Conservation (phyloP, 139 green algal genomes). For the Tetraselmis striata region DNA sequence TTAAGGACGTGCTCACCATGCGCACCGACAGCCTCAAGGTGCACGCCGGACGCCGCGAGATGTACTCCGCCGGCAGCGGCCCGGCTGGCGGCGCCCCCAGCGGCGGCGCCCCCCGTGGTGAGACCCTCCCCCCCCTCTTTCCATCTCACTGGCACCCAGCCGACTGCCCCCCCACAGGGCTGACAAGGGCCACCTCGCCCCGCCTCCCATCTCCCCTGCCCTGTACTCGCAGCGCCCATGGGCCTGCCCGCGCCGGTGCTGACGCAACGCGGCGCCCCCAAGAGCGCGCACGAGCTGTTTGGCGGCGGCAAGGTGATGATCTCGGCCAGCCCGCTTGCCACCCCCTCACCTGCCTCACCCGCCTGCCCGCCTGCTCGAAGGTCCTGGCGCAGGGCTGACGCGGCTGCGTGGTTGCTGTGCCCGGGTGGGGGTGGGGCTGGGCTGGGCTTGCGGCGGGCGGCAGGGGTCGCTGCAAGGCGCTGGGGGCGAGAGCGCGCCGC, state of each 20-base stretch:
- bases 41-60: conserved; percentile 67
- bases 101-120: neutral
- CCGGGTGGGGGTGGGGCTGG: too few species aligned
- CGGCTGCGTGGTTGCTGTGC: too few species aligned
- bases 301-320: neutral
- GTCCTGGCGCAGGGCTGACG: too few species aligned
- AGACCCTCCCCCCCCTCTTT: neutral
- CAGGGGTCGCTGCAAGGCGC: neutral
- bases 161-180: neutral
- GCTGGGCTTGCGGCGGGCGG: too few species aligned
- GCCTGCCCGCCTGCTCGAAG: too few species aligned
- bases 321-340: too few species aligned
- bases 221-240: neutral
- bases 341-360: too few species aligned
- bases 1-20: conserved; percentile 91
- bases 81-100: conserved; percentile 10
- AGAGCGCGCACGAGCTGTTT: neutral
- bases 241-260: neutral
- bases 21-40: conserved; percentile 84
- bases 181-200: neutral
- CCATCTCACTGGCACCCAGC: neutral
- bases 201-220: neutral
- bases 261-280: neutral
- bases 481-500: neutral
- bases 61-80: conserved; percentile 73